Conservation (phyloP, 164 flowering plant genomes). For the Dillenia suffruticosa region DNA sequence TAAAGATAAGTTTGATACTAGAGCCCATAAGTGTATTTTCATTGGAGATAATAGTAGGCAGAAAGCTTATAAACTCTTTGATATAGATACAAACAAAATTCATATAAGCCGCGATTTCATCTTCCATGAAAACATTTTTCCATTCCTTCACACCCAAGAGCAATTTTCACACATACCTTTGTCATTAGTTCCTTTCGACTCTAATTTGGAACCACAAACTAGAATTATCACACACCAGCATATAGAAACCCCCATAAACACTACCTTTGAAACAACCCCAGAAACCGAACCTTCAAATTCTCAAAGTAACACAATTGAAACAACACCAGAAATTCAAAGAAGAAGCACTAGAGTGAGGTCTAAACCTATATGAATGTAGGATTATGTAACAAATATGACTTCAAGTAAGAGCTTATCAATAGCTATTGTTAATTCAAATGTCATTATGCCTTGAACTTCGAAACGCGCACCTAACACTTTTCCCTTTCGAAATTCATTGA, state of each 20-base stretch:
- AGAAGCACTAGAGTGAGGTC: too few species aligned
- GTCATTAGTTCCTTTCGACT: not conserved
- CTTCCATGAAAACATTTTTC: constrained; percentile 2
- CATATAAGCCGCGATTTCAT: not conserved
- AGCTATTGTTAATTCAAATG: too few species aligned
- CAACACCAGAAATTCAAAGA: too few species aligned
- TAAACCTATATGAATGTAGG: too few species aligned
- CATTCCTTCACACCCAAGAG: not conserved
- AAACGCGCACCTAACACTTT: not conserved
- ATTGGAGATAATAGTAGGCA: not conserved
- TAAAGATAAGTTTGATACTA: not conserved
- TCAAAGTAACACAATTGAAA: too few species aligned
- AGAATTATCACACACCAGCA: not conserved
- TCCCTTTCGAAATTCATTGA: not conserved
- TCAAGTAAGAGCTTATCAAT: too few species aligned
- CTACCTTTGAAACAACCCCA: too few species aligned
- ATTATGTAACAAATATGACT: too few species aligned
- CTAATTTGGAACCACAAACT: not conserved
- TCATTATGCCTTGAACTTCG: not conserved
- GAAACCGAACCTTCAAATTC: not conserved
- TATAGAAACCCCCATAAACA: not conserved
- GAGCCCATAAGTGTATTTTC: not conserved
- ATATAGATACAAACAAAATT: not conserved
- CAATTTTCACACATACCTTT: not conserved
- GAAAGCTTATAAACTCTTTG: not conserved